A percentile compares a stretch with the other conserved stretches of the same genome.
Conservation (phyloP, 495 filamentous ascomycete species). For the Patellaria atrata region DNA sequence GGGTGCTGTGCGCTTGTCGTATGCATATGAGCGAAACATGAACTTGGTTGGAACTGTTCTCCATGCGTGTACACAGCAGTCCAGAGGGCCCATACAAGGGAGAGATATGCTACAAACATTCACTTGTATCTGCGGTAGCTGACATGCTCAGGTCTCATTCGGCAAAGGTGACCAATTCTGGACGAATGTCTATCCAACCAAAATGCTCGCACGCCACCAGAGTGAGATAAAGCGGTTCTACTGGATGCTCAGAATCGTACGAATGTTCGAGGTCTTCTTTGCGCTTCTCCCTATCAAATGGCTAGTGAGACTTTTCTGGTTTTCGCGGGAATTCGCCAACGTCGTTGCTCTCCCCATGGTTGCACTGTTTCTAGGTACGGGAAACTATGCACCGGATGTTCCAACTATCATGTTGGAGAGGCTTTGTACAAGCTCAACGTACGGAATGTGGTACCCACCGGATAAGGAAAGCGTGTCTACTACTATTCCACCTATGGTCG, state of each 20-base stretch:
- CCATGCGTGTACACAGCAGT: too few relatives aligned
- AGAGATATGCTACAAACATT: too few relatives aligned
- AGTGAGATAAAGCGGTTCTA: constrained; percentile 53
- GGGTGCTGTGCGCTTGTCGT: too few relatives aligned
- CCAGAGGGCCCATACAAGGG: too few relatives aligned
- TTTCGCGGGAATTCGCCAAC: constrained; percentile 60
- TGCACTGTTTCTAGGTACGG: constrained; percentile 57
- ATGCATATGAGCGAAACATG: too few relatives aligned
- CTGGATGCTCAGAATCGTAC: constrained; percentile 49
- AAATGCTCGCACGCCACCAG: constrained; percentile 46
- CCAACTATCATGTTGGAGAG: constrained; percentile 60
- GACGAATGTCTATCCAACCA: constrained; percentile 67
- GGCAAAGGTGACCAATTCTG: constrained; percentile 67
- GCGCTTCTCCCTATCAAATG: constrained; percentile 57
- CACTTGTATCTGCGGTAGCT: background rate
- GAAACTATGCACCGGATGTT: constrained; percentile 64
- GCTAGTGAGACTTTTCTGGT: constrained; percentile 54
- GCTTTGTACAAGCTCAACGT: constrained; percentile 59
- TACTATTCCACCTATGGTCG: constrained; percentile 67
- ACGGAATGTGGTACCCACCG: constrained; percentile 61
- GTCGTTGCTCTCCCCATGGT: constrained; percentile 60
- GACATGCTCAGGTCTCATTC: constrained; percentile 44
- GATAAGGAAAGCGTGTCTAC: constrained; percentile 46
- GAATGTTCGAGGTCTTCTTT: constrained; percentile 56
- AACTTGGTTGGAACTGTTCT: too few relatives aligned